Evolutionary conservation across 208 protist genomes (phyloP).

Genomic region (Crithidia fasciculata): DNA sequence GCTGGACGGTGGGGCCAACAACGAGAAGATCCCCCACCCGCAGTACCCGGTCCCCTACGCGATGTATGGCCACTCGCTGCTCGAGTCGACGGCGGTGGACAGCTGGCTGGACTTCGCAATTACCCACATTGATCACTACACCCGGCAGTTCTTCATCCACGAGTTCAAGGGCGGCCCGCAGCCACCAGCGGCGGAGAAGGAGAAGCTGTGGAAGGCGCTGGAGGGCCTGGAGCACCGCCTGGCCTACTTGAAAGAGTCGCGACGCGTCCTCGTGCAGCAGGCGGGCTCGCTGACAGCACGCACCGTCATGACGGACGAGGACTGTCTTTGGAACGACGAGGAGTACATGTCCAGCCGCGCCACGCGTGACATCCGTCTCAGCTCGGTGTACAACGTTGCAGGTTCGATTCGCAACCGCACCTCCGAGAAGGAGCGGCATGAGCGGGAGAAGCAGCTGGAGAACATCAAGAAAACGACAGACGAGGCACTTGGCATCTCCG

Average conservation of each 20-base stretch:
- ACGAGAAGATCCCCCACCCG: constrained; percentile 55
- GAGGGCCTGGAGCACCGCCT: constrained; percentile 56
- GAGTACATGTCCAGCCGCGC: constrained; percentile 30
- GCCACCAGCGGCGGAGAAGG: constrained; percentile 19
- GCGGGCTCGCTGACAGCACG: constrained; percentile 33
- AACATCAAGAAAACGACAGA: constrained; percentile 33
- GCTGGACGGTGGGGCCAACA: constrained; percentile 14
- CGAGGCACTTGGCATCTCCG: constrained; percentile 19
- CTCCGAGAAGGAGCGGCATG: constrained; percentile 41
- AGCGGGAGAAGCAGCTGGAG: constrained; percentile 39
- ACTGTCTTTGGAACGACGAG: constrained; percentile 30
- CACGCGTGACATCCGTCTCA: constrained; percentile 37
- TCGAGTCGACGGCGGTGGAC: constrained; percentile 74
- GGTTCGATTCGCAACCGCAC: constrained; percentile 32
- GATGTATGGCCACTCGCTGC: constrained; percentile 70
- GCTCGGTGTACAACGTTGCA: constrained; percentile 56
- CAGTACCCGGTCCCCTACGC: constrained; percentile 64
- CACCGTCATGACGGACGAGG: constrained; percentile 27
- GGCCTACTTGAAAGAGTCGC: constrained; percentile 37
- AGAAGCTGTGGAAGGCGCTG: constrained; percentile 37
- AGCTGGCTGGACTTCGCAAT: constrained; percentile 81
- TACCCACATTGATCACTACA: constrained; percentile 50
- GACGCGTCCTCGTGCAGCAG: constrained; percentile 36
- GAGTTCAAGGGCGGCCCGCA: constrained; percentile 23
- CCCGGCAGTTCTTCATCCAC: constrained; percentile 18